These are phyloP conservation scores for Draba incana DNA, from an alignment of 345 rosid species.

Conservation along the genomic window DNA sequence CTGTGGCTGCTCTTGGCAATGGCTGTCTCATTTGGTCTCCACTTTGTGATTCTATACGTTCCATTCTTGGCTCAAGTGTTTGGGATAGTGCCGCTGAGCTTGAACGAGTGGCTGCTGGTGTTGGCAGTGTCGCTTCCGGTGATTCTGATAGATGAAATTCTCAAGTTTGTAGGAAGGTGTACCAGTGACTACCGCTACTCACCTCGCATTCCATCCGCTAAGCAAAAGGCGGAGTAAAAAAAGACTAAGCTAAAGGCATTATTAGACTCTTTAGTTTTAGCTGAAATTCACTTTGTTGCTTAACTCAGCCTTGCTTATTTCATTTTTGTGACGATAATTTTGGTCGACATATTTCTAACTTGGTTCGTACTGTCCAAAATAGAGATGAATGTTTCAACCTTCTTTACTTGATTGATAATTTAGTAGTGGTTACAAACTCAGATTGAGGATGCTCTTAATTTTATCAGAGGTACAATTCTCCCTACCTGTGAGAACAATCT, in stretches of 20 bases:
- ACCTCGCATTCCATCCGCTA: conserved; percentile 35
- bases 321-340: conserved; percentile 14
- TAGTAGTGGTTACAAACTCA: too few species aligned
- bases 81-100: conserved; percentile 80
- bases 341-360: conserved; percentile 10
- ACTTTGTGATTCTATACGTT: conserved; percentile 82
- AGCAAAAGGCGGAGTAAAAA: conserved; percentile 66
- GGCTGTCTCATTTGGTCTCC: conserved; percentile 86
- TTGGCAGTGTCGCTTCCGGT: conserved; percentile 83
- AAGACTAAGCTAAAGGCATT: neutral
- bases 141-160: conserved; percentile 80
- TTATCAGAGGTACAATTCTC: too few species aligned
- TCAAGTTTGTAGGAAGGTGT: conserved; percentile 79
- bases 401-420: too few species aligned
- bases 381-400: neutral
- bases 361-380: neutral
- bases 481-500: too few species aligned
- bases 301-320: neutral
- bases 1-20: conserved; percentile 66
- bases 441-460: too few species aligned
- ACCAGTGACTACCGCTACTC: conserved; percentile 49
- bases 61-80: conserved; percentile 86
- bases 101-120: conserved; percentile 88
- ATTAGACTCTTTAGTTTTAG: conserved; percentile 26
- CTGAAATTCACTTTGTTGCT: conserved; percentile 33